These are phyloP conservation scores for Auricularia sp. DNA, from an alignment of 768 basidiomycete genomes.

Conservation along the genomic window DNA sequence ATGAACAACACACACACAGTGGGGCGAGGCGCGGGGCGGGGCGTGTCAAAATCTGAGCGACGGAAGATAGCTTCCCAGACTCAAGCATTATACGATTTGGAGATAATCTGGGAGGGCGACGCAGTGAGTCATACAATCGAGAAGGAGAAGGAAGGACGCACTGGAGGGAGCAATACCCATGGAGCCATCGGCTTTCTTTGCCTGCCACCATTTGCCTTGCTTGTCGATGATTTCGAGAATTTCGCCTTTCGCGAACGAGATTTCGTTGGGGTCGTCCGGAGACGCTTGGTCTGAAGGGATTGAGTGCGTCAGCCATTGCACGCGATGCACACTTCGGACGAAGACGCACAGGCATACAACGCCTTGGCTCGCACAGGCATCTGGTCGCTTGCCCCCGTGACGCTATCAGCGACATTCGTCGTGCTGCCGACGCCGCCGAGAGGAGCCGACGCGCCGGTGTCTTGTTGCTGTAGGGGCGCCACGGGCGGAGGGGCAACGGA, in stretches of 20 bases:
- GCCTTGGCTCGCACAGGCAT: constrained; percentile 73
- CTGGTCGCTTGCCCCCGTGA: constrained; percentile 2
- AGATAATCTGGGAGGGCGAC: constrained; percentile 8
- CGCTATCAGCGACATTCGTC: constrained; percentile 7
- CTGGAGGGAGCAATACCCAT: constrained; percentile 13
- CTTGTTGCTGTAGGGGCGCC: background rate
- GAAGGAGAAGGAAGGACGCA: constrained; percentile 1
- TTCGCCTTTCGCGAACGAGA: constrained; percentile 88
- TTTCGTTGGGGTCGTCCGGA: constrained; percentile 90
- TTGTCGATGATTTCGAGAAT: constrained; percentile 88
- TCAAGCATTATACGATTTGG: constrained; percentile 7
- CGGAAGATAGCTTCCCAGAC: too few species aligned
- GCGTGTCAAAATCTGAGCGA: too few species aligned
- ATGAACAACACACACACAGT: too few species aligned
- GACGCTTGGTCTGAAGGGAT: constrained; percentile 70
- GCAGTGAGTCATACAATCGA: background rate
- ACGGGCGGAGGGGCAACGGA: background rate
- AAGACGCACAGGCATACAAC: constrained; percentile 70
- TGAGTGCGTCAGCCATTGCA: constrained; percentile 8
- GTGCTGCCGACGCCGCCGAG: background rate
- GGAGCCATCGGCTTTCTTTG: constrained; percentile 61
- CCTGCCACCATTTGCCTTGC: constrained; percentile 91
- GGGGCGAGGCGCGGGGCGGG: too few species aligned
- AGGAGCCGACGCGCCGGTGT: constrained; percentile 9
- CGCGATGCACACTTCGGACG: background rate